Evolutionary conservation across 2,329 filamentous ascomycete genomes (phyloP).

Genomic region (Dactylellina cionopaga): DNA sequence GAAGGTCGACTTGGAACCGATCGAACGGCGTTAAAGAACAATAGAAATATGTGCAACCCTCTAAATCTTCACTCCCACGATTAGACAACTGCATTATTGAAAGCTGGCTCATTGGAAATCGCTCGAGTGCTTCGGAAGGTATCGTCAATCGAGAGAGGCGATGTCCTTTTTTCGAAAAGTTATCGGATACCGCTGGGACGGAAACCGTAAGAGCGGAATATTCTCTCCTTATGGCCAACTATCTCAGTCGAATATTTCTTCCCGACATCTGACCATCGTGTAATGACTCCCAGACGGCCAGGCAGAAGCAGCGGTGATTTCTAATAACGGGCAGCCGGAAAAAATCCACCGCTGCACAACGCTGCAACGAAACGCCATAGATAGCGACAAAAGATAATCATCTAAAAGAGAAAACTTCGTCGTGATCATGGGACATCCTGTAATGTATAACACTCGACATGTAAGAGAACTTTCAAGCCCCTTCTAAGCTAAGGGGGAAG

Average conservation of each 20-base stretch:
- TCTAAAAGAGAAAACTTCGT: conserved; percentile 23
- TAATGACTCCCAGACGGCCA: conserved; percentile 22
- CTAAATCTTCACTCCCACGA: no score
- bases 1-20: no score
- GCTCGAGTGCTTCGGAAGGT: no score
- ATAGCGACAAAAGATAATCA: conserved; percentile 33
- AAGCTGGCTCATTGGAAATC: no score
- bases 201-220: conserved; percentile 12
- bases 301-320: conserved; percentile 31
- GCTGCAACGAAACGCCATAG: conserved; percentile 26
- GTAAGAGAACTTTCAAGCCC: conserved; percentile 19
- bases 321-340: conserved; percentile 13
- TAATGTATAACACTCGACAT: conserved; percentile 28
- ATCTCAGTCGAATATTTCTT: conserved; percentile 5
- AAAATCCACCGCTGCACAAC: conserved; percentile 35
- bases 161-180: no score
- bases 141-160: no score
- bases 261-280: conserved; percentile 41
- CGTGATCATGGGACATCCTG: conserved; percentile 51
- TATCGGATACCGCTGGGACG: not conserved
- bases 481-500: conserved; percentile 27
- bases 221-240: not conserved
- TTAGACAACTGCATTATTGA: no score
- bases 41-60: no score
- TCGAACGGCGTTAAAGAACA: no score